Percentiles rank a stretch among this genome's conserved stretches.
Conservation (phyloP, 257 asterid species). For the Solanum megistacrolobum region DNA sequence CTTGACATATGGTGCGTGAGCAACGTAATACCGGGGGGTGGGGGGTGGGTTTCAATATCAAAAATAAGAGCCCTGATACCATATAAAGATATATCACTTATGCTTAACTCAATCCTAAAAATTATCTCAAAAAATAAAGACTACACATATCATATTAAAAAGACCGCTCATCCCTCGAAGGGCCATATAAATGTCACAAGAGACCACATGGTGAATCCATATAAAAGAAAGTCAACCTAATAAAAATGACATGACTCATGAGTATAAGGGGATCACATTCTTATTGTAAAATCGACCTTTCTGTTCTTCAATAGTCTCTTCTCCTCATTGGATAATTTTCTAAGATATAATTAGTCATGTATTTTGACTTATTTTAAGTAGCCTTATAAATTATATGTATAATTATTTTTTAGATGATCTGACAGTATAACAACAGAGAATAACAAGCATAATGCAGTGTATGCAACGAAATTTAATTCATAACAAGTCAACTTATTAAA, state of each 20-base stretch:
- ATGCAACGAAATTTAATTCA: not conserved
- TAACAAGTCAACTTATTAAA: slow-evolving; percentile 6
- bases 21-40: not conserved
- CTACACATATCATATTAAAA: not conserved
- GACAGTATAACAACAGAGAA: not conserved
- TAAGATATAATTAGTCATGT: too few species aligned
- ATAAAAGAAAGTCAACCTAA: not conserved
- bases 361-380: not conserved
- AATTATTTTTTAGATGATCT: not conserved
- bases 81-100: not conserved
- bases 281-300: not conserved
- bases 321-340: not conserved
- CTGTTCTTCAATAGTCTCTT: not conserved
- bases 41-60: not conserved
- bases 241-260: not conserved
- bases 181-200: not conserved
- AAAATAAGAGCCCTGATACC: not conserved
- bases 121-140: rapidly evolving
- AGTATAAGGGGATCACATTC: not conserved
- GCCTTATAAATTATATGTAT: not conserved
- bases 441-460: not conserved
- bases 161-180: not conserved
- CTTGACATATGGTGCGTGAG: too few species aligned
- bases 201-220: not conserved
- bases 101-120: not conserved